These are phyloP conservation scores for Coemansia furcata DNA, from an alignment of 192 early-diverging fungal species.

Conservation along the genomic window DNA sequence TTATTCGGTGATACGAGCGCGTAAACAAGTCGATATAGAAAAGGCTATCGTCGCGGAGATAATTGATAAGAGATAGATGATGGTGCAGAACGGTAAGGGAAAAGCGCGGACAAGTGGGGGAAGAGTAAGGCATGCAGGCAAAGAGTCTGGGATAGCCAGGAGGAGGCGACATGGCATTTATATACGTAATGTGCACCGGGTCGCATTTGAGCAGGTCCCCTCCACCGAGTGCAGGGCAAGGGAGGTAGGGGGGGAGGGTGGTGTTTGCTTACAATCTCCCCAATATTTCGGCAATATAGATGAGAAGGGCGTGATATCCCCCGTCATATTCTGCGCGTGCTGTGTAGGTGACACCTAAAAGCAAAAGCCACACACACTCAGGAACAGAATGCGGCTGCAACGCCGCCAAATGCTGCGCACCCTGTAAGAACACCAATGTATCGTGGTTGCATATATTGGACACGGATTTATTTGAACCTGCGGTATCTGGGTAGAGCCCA, in stretches of 20 bases:
- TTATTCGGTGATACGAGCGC: background rate
- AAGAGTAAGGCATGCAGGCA: background rate
- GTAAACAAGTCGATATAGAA: background rate
- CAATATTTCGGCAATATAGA: constrained; percentile 5
- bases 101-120: background rate
- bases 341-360: background rate
- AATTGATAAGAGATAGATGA: background rate
- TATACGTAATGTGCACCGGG: background rate
- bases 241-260: background rate
- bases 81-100: background rate
- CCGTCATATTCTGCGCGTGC: constrained; percentile 3
- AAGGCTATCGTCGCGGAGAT: background rate
- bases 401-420: background rate
- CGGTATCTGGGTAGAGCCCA: constrained; percentile 7
- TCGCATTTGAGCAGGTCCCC: background rate
- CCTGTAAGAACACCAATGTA: background rate
- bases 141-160: background rate
- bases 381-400: background rate
- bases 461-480: background rate
- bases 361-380: constrained; percentile 4
- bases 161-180: background rate
- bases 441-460: constrained; percentile 6
- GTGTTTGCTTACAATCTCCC: background rate
- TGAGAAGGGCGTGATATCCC: background rate
- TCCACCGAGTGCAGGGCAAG: background rate